Percentiles rank a stretch among this genome's conserved stretches.
These are phyloP conservation scores for Stagonosporopsis cucurbitacearum DNA, from an alignment of 2,329 filamentous ascomycete species.

Conservation along the genomic window DNA sequence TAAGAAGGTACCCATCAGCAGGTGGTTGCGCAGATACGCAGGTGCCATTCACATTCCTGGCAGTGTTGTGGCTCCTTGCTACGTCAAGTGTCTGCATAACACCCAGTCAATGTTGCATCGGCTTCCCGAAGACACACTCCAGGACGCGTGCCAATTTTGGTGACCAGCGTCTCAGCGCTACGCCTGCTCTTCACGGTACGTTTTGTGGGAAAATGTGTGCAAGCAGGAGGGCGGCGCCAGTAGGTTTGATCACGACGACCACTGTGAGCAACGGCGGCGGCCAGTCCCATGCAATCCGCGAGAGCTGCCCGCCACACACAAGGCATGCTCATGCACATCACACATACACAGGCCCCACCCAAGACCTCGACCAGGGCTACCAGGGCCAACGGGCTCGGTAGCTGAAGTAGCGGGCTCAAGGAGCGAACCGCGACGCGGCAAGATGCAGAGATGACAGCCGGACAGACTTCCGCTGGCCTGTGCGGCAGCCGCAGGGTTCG, in stretches of 20 bases:
- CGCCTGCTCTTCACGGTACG: not conserved
- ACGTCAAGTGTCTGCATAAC: not conserved
- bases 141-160: not conserved
- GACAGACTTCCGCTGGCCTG: slow-evolving; percentile 26
- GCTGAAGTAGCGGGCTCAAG: slow-evolving; percentile 11
- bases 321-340: slow-evolving; percentile 24
- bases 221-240: not conserved
- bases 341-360: slow-evolving; percentile 21
- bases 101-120: not conserved
- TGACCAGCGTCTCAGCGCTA: not conserved
- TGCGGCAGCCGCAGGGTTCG: slow-evolving; percentile 25
- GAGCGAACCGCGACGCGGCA: slow-evolving; percentile 20
- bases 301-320: slow-evolving; percentile 3
- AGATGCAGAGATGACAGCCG: slow-evolving; percentile 29
- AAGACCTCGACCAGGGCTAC: slow-evolving; percentile 2
- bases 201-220: not conserved
- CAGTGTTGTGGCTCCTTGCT: not conserved
- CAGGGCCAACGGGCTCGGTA: slow-evolving; percentile 15
- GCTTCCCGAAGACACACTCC: not conserved
- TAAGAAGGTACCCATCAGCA: not conserved
- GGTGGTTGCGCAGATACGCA: not conserved
- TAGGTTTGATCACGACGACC: not conserved
- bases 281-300: slow-evolving; percentile 1
- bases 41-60: not conserved
- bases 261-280: not conserved